phyloP scores from a whole-genome alignment of 2,329 filamentous ascomycete species.

The Nothopassalora personata region DNA sequence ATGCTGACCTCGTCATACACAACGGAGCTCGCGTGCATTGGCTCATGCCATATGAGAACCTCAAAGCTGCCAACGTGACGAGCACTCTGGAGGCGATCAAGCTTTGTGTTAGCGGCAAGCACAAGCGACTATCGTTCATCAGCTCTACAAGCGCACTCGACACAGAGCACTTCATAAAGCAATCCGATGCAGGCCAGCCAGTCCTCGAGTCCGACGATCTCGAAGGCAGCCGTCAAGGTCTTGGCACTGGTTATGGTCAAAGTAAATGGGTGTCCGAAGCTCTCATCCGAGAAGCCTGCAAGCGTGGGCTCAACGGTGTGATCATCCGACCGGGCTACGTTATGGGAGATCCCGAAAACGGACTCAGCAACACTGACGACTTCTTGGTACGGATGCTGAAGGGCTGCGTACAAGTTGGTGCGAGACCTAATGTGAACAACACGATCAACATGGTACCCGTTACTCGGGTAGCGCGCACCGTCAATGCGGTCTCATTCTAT shows the following conservation, averaged over 20 bases:
- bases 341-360: slow-evolving; percentile 64
- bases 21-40: slow-evolving; percentile 78
- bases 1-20: slow-evolving; percentile 66
- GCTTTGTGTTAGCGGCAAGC: slow-evolving; percentile 69
- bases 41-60: slow-evolving; percentile 69
- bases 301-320: slow-evolving; percentile 66
- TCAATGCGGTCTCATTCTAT: slow-evolving; percentile 67
- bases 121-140: slow-evolving; percentile 77
- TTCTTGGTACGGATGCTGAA: slow-evolving; percentile 84
- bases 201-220: slow-evolving; percentile 75
- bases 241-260: slow-evolving; percentile 86
- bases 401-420: slow-evolving; percentile 73
- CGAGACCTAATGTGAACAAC: slow-evolving; percentile 72
- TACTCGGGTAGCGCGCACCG: slow-evolving; percentile 72
- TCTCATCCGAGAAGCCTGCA: slow-evolving; percentile 72
- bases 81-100: slow-evolving; percentile 70
- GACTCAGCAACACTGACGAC: slow-evolving; percentile 76
- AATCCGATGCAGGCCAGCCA: slow-evolving; percentile 64
- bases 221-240: slow-evolving; percentile 65
- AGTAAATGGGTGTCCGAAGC: slow-evolving; percentile 76
- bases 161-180: slow-evolving; percentile 70
- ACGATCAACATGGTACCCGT: slow-evolving; percentile 88
- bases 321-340: slow-evolving; percentile 84
- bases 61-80: slow-evolving; percentile 72
- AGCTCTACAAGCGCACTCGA: slow-evolving; percentile 79